Conservation (phyloP, 768 basidiomycete genomes). For the Termitomyces sp. region DNA sequence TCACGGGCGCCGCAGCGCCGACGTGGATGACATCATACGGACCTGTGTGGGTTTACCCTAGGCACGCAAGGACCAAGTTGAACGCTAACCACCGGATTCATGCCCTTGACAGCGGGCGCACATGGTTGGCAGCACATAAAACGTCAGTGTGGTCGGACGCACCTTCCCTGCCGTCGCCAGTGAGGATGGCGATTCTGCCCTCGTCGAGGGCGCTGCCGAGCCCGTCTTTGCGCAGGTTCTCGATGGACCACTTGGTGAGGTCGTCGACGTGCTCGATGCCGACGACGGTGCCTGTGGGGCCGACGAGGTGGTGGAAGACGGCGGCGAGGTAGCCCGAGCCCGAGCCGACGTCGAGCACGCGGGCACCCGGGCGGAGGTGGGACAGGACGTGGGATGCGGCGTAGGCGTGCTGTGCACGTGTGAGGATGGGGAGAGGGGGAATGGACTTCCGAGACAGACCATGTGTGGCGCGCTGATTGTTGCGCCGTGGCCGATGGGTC, state of each 20-base stretch:
- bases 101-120: conserved; percentile 31
- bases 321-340: conserved; percentile 87
- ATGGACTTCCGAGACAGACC: conserved; percentile 39
- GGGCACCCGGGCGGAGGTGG: conserved; percentile 61
- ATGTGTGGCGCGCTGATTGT: conserved; percentile 98
- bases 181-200: conserved; percentile 55
- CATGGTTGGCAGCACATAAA: no score
- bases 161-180: conserved; percentile 81
- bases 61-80: neutral
- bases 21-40: conserved; percentile 89
- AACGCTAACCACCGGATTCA: conserved; percentile 23
- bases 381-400: conserved; percentile 75
- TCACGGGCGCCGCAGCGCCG: conserved; percentile 79
- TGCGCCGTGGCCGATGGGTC: conserved; percentile 75
- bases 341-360: conserved; percentile 85
- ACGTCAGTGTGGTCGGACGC: no score
- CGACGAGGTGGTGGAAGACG: conserved; percentile 72
- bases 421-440: neutral
- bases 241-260: conserved; percentile 63
- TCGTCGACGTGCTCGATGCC: conserved; percentile 90
- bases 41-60: conserved; percentile 23
- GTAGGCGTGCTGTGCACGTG: conserved; percentile 66
- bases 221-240: conserved; percentile 67
- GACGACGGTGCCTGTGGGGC: conserved; percentile 55
- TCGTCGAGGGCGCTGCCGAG: conserved; percentile 47